These are phyloP conservation scores for Halenospora varia DNA, from an alignment of 495 filamentous ascomycete species.

Conservation along the genomic window DNA sequence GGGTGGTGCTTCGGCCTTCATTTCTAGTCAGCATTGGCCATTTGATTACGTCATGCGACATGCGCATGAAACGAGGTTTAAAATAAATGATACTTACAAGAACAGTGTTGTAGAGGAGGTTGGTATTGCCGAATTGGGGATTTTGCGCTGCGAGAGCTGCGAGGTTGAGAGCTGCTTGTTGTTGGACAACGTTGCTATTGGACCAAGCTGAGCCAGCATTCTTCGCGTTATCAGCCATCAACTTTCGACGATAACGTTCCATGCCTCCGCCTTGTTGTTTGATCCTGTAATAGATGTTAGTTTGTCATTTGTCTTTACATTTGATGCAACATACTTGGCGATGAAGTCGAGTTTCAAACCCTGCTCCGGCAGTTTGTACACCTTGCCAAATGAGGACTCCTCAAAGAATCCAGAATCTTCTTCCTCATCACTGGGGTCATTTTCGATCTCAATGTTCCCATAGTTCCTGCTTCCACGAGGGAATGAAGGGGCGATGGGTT, in stretches of 20 bases:
- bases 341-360: constrained; percentile 80
- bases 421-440: constrained; percentile 55
- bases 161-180: constrained; percentile 55
- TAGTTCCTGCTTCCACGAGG: constrained; percentile 65
- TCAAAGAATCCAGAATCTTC: constrained; percentile 48
- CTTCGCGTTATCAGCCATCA: neutral
- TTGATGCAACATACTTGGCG: constrained; percentile 38
- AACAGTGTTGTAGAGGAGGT: constrained; percentile 37
- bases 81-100: constrained; percentile 32
- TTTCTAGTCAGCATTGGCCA: constrained; percentile 19
- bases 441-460: constrained; percentile 72
- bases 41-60: constrained; percentile 16
- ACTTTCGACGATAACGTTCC: constrained; percentile 9
- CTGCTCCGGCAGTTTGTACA: constrained; percentile 64
- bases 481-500: constrained; percentile 40
- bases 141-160: constrained; percentile 34
- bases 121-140: constrained; percentile 16
- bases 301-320: constrained; percentile 3
- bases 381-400: constrained; percentile 47
- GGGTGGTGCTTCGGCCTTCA: constrained; percentile 32
- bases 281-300: constrained; percentile 7
- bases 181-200: constrained; percentile 31
- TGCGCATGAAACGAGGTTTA: neutral
- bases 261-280: constrained; percentile 15
- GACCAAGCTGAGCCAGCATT: neutral